phyloP scores from a whole-genome alignment of 2,329 filamentous ascomycete genomes.

The Colletotrichum liaoningense region DNA sequence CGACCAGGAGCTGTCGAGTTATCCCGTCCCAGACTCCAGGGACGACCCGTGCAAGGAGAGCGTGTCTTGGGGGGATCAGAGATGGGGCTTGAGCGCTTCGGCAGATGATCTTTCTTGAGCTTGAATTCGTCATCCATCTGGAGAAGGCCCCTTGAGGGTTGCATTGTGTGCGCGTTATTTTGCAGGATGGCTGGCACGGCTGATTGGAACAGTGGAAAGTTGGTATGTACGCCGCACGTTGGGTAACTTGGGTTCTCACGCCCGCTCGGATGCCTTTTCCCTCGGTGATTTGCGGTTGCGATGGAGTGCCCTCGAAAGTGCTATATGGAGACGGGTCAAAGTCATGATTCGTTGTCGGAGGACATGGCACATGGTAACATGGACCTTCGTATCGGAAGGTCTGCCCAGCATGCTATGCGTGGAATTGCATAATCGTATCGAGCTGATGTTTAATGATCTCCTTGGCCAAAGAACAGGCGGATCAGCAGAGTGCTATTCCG shows the following conservation, averaged over 20 bases:
- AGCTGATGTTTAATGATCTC: neutral
- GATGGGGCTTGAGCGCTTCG: constrained; percentile 25
- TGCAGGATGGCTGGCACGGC: neutral
- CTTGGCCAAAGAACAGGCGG: neutral
- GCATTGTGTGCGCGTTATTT: constrained; percentile 11
- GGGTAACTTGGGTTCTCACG: neutral
- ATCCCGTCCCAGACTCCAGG: constrained; percentile 2
- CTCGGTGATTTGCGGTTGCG: neutral
- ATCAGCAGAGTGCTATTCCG: constrained; percentile 9
- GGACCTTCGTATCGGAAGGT: neutral
- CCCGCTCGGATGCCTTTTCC: neutral
- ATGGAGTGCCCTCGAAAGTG: neutral
- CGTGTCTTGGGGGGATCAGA: neutral
- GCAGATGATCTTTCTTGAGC: constrained; percentile 26
- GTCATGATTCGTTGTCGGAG: neutral
- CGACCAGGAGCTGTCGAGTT: neutral
- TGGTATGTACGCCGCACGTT: neutral
- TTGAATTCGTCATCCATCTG: constrained; percentile 22
- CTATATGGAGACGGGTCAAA: neutral
- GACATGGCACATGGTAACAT: neutral
- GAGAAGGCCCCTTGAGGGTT: neutral
- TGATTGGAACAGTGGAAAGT: neutral
- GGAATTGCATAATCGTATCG: neutral
- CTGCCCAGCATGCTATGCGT: neutral
- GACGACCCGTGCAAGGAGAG: constrained; percentile 16